Evolutionary conservation across 2,329 filamentous ascomycete species (phyloP), one percentile per base, ranked within the genome.

Genomic region (Hymenoscyphus fructigenus): DNA sequence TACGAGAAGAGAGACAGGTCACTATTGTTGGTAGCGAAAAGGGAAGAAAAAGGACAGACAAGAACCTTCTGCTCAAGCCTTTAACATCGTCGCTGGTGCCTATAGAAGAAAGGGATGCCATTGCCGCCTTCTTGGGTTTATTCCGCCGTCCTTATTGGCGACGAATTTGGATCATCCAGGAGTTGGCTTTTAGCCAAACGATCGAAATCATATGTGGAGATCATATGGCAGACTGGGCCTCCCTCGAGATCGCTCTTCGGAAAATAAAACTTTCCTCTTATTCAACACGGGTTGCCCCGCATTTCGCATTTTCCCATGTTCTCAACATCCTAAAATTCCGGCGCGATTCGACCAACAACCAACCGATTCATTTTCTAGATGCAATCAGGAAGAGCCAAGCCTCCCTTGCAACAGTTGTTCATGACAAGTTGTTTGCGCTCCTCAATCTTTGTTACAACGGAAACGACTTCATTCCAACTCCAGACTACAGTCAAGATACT

Each of bases 351-450:
- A 44, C 38, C 14, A 44, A 17, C 14, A 26, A 28, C 20, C 15
- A 28, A 47, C 38, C 58, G 1, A 4, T 60, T 4, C 58, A 47
- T 14, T 60, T 60, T 15, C 36, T 60, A 6, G 58, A 60, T 14
- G 58, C 58, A 47, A 44, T 60, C 12, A 14, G 14, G 3, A 7
- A 28, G 26, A 59, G 61, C 29, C 28, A 36, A n/a, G n/a, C 36
- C 14, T 32, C 61, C 5, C 38, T 63, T 50, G 55, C 60, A 15
- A 65, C 63, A 7, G 60, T 65, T 28, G 23, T 60, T 7, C 47
- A 60, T 38, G 65, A 65, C 57, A 65, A 65, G 41, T 36, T 65
- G 23, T 67, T 67, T 65, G 65, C 63, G 12, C 55, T 67, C 9
- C 23, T 67, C 7, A 47, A 57, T 28, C 56, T 65, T 9, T 41